A percentile compares a stretch with the other conserved stretches of the same genome.
Evolutionary conservation across 192 early-diverging fungal genomes (phyloP).

Genomic region (Lunasporangiospora selenospora): DNA sequence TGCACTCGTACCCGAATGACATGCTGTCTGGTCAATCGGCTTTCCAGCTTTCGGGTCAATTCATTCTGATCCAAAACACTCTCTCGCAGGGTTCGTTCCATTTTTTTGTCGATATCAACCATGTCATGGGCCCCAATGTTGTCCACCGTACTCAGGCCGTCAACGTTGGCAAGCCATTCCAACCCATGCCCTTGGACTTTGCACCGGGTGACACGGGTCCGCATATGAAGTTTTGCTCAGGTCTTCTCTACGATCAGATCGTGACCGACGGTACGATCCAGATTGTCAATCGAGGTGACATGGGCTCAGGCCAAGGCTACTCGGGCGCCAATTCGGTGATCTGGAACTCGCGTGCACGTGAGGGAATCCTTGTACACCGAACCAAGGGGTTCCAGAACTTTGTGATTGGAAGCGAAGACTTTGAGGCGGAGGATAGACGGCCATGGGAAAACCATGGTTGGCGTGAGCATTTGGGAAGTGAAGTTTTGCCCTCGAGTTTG

Average conservation of each 20-base stretch:
- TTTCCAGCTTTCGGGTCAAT: slow-evolving; percentile 55
- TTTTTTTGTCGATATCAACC: slow-evolving; percentile 48
- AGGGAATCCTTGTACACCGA: slow-evolving; percentile 50
- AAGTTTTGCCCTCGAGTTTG: slow-evolving; percentile 31
- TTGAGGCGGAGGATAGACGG: slow-evolving; percentile 18
- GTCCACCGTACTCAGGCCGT: slow-evolving; percentile 25
- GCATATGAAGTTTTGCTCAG: slow-evolving; percentile 58
- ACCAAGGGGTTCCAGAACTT: slow-evolving; percentile 51
- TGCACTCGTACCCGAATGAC: slow-evolving; percentile 43
- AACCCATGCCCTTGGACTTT: slow-evolving; percentile 27
- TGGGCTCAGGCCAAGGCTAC: slow-evolving; percentile 55
- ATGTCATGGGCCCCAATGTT: slow-evolving; percentile 55
- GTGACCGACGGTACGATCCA: slow-evolving; percentile 48
- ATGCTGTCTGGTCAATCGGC: slow-evolving; percentile 55
- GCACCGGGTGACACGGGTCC: slow-evolving; percentile 52
- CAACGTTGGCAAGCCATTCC: slow-evolving; percentile 20
- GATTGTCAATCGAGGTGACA: slow-evolving; percentile 53
- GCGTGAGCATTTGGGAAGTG: slow-evolving; percentile 39
- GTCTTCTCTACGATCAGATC: slow-evolving; percentile 31
- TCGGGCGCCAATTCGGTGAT: slow-evolving; percentile 54
- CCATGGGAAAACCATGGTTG: slow-evolving; percentile 30
- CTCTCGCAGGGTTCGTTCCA: slow-evolving; percentile 53
- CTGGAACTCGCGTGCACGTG: slow-evolving; percentile 53
- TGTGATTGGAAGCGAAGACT: slow-evolving; percentile 39
- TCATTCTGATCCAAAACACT: slow-evolving; percentile 45